Percentiles rank a stretch among this genome's conserved stretches.
Evolutionary conservation across 2,329 filamentous ascomycete genomes (phyloP).

Genomic region (Aurifilum marmelostoma): DNA sequence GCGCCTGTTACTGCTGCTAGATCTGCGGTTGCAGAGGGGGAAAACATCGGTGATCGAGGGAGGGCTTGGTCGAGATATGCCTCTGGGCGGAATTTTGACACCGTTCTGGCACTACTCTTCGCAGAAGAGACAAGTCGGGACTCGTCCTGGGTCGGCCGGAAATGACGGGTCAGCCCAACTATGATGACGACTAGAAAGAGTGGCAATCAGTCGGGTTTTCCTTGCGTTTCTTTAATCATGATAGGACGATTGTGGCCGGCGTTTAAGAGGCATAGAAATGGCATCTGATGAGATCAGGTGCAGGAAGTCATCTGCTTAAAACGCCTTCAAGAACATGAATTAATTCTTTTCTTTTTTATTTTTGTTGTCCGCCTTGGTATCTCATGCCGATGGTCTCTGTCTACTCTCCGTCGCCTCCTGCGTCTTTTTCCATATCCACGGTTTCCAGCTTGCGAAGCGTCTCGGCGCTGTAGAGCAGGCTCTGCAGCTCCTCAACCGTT

Average conservation of each 20-base stretch:
- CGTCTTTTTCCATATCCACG: constrained; percentile 33
- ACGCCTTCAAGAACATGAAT: constrained; percentile 18
- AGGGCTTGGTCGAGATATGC: not conserved
- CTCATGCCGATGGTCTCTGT: not conserved
- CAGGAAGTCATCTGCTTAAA: constrained; percentile 16
- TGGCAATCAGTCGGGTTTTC: constrained; percentile 20
- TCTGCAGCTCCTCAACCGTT: constrained; percentile 43
- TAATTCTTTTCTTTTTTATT: constrained; percentile 17
- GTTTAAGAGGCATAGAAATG: constrained; percentile 30
- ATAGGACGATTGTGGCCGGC: constrained; percentile 27
- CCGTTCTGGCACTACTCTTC: constrained; percentile 7
- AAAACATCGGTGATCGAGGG: constrained; percentile 4
- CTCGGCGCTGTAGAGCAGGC: constrained; percentile 51
- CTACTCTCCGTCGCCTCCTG: constrained; percentile 29
- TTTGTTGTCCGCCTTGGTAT: constrained; percentile 19
- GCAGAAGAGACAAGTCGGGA: constrained; percentile 1
- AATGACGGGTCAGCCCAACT: constrained; percentile 17
- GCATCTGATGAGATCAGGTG: constrained; percentile 25
- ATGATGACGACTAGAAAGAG: constrained; percentile 15
- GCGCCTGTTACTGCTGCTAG: not conserved
- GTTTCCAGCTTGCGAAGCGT: constrained; percentile 50
- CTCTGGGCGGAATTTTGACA: constrained; percentile 3
- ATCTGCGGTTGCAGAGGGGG: not conserved
- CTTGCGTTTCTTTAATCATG: constrained; percentile 20
- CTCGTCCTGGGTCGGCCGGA: constrained; percentile 7